Percentiles rank a stretch among this genome's conserved stretches.
These are phyloP conservation scores for Elongisporangium anandrum DNA, from an alignment of 352 stramenopile genomes.

Conservation along the genomic window DNA sequence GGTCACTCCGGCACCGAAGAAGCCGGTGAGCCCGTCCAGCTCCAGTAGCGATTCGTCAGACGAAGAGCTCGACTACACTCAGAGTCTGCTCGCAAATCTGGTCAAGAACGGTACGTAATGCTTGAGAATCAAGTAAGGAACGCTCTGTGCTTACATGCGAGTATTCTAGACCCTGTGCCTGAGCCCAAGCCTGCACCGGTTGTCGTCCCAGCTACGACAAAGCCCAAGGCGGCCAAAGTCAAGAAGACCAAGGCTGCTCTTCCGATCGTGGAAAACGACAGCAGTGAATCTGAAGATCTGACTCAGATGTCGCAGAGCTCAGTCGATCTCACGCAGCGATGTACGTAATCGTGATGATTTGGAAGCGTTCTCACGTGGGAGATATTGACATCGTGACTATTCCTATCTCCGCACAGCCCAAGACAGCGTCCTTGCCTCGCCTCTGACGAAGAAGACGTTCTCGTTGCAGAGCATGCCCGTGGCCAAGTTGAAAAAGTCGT, in stretches of 20 bases:
- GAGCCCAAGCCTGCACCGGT: not conserved
- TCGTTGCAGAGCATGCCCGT: slow-evolving; percentile 73
- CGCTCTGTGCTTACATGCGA: not conserved
- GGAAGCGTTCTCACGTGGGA: too few relatives aligned
- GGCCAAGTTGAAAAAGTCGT: slow-evolving; percentile 76
- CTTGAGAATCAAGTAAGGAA: not conserved
- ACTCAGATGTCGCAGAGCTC: slow-evolving; percentile 37
- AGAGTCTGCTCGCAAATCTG: slow-evolving; percentile 70
- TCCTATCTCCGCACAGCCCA: slow-evolving; percentile 19
- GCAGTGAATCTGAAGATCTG: slow-evolving; percentile 17
- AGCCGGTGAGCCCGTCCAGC: slow-evolving; percentile 11
- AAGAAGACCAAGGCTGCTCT: slow-evolving; percentile 26
- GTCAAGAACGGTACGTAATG: slow-evolving; percentile 49
- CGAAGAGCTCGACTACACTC: slow-evolving; percentile 68
- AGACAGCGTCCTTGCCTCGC: slow-evolving; percentile 55
- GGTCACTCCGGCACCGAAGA: slow-evolving; percentile 15
- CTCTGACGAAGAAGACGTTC: slow-evolving; percentile 67
- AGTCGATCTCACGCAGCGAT: slow-evolving; percentile 45
- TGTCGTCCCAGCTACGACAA: not conserved
- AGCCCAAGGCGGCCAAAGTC: slow-evolving; percentile 13
- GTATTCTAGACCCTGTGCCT: not conserved
- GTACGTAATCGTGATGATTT: slow-evolving; percentile 19
- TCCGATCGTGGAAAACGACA: slow-evolving; percentile 16
- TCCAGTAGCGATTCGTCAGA: slow-evolving; percentile 34
- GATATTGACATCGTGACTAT: too few relatives aligned